Evolutionary conservation across 495 filamentous ascomycete genomes (phyloP).

Genomic region (Achaetomiella virescens): DNA sequence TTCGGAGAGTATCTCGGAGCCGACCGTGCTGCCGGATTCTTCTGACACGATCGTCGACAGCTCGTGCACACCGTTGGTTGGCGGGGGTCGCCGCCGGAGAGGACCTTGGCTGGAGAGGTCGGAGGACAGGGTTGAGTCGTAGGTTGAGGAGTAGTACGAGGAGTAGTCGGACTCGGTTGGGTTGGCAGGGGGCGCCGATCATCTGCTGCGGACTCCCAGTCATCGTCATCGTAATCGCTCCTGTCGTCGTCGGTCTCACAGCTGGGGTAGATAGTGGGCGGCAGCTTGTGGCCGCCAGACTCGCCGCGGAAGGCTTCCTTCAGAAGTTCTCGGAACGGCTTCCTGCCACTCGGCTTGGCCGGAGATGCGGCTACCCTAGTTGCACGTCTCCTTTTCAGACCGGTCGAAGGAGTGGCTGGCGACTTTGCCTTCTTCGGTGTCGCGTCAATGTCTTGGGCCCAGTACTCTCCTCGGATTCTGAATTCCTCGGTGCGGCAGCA

Average conservation of each 20-base stretch:
- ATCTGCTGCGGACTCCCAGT: constrained; percentile 9
- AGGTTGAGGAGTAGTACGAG: constrained; percentile 26
- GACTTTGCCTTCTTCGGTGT: constrained; percentile 28
- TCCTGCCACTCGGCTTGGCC: constrained; percentile 33
- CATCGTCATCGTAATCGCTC: constrained; percentile 18
- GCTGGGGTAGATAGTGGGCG: constrained; percentile 40
- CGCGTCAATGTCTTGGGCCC: constrained; percentile 23
- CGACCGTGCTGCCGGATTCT: constrained; percentile 50
- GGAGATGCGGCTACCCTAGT: constrained; percentile 40
- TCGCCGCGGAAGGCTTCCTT: constrained; percentile 52
- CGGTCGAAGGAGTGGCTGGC: constrained; percentile 26
- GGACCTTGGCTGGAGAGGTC: constrained; percentile 16
- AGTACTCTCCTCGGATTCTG: background rate
- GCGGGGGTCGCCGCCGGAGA: constrained; percentile 50
- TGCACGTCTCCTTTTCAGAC: constrained; percentile 43
- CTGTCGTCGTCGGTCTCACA: constrained; percentile 31
- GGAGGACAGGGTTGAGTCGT: constrained; percentile 29
- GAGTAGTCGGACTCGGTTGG: constrained; percentile 21
- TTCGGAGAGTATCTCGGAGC: constrained; percentile 36
- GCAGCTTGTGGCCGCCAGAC: constrained; percentile 39
- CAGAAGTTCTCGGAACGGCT: constrained; percentile 43
- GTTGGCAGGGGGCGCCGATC: constrained; percentile 24
- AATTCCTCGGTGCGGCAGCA: background rate
- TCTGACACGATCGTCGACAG: constrained; percentile 68
- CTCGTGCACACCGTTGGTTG: constrained; percentile 58